A percentile compares a stretch with the other conserved stretches of the same genome.
Conservation (phyloP, 192 early-diverging fungal genomes). For the Phlyctochytrium arcticum region DNA sequence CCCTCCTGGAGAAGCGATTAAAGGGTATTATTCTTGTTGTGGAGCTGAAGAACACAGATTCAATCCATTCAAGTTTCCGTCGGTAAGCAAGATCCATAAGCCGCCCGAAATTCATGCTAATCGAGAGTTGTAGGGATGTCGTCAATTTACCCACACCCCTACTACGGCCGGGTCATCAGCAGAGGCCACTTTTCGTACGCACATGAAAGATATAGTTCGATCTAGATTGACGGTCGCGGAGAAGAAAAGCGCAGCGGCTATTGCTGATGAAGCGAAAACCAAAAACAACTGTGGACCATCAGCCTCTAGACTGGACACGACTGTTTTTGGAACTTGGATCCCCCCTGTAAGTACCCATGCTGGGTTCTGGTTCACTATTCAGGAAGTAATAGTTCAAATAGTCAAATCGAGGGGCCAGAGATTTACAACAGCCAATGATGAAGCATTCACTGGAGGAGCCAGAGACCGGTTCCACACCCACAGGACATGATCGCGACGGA, state of each 20-base stretch:
- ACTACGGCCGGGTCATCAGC: not conserved
- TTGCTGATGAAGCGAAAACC: too few species aligned
- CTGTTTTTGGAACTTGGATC: not conserved
- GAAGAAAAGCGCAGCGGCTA: too few species aligned
- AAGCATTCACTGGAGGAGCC: too few species aligned
- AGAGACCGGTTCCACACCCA: too few species aligned
- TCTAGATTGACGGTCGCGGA: not conserved
- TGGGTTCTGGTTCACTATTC: too few species aligned
- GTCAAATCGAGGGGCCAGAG: too few species aligned
- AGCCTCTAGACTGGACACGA: too few species aligned
- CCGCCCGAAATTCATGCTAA: not conserved
- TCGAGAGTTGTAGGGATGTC: not conserved
- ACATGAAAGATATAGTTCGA: constrained; percentile 1
- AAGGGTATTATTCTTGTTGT: constrained; percentile 28
- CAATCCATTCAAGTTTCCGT: constrained; percentile 22
- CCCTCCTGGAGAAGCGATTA: constrained; percentile 3
- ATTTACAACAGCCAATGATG: too few species aligned
- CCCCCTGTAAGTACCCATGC: not conserved
- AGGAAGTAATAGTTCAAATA: too few species aligned
- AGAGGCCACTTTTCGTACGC: not conserved
- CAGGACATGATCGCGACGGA: too few species aligned
- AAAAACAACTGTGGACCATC: too few species aligned
- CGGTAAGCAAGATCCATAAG: constrained; percentile 2
- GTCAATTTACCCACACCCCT: constrained; percentile 8
- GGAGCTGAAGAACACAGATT: constrained; percentile 22